Percentiles rank a stretch among this genome's conserved stretches.
These are phyloP conservation scores for Melampsora larici-populina DNA, from an alignment of 1,284 basidiomycete genomes.

Conservation along the genomic window DNA sequence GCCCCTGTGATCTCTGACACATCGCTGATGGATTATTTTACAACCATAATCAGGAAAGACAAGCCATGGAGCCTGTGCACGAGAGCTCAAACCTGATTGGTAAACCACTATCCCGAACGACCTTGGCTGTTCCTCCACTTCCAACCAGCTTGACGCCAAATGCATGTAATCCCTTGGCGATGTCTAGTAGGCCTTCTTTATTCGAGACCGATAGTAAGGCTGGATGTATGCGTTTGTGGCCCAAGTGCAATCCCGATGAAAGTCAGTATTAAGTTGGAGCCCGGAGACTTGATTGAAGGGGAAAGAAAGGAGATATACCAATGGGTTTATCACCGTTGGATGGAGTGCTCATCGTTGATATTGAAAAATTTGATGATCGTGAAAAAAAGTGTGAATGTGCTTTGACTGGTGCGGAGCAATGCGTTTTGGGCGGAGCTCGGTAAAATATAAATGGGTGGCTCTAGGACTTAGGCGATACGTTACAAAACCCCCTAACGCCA, in stretches of 20 bases:
- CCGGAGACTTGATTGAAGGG: neutral
- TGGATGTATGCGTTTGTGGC: conserved; percentile 46
- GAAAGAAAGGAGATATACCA: neutral
- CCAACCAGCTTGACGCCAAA: conserved; percentile 85
- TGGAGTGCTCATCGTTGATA: conserved; percentile 28
- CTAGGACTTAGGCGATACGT: too few relatives aligned
- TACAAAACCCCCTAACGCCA: too few relatives aligned
- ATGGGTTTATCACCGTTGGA: conserved; percentile 42
- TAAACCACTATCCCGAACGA: conserved; percentile 89
- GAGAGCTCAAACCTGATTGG: conserved; percentile 70
- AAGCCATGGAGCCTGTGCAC: conserved; percentile 3
- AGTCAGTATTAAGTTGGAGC: too few relatives aligned
- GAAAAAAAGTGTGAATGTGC: too few relatives aligned
- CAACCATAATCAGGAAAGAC: neutral
- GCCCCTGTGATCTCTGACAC: conserved; percentile 97
- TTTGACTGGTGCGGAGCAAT: too few relatives aligned
- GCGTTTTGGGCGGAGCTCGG: too few relatives aligned
- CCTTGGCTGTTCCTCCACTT: conserved; percentile 95
- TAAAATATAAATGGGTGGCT: too few relatives aligned
- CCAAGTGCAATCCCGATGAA: neutral
- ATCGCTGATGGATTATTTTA: conserved; percentile 64
- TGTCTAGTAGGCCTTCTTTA: conserved; percentile 83
- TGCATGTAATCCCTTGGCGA: conserved; percentile 76
- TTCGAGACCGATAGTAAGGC: conserved; percentile 96
- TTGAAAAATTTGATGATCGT: neutral